Evolutionary conservation across 805 yeast species (phyloP), one percentile per base, ranked within the genome.

Genomic region (Yarrowia sp.): DNA sequence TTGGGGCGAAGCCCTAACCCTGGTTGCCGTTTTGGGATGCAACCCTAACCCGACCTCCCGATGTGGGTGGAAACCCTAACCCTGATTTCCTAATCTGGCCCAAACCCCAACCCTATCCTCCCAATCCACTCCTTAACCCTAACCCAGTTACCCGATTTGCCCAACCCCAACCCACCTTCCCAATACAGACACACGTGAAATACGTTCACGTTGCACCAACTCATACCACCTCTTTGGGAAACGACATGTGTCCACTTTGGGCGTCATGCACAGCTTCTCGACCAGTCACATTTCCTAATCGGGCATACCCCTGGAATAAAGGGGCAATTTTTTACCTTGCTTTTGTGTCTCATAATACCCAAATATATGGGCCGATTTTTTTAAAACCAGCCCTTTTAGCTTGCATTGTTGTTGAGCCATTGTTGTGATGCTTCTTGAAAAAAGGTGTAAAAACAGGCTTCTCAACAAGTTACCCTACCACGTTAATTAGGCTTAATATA

Each of bases 401-500:
- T 35, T 11, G 13, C 13, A 35, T 35, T 35, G 38, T 35, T 35
- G 28, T 22, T 22, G 28, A 22, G 28, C 28, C 28, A 22, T 22
- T 22, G 28, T 22, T 22, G 28, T 22, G 28, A 22, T 22, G 28
- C 28, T 22, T 22, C 28, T 22, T 22, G n/a, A n/a, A n/a, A n/a
- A 22, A 22, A 22, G 28, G 28, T 22, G 28, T 22, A 22, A 22
- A 22, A 22, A 22, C 28, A 22, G 28, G 3, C 28, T 28, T 3
- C 53, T 48, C 53, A 48, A 32, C 53, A 48, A 35, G 41, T 48
- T 48, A 48, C 55, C 55, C 55, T 33, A 18, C 55, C 55, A 15
- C 55, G 32, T 48, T 48, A 48, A 48, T 48, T 48, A 48, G 41
- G 55, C 55, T 35, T 48, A 48, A 35, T 33, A 48, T 48, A 35